Base-by-base conservation (phyloP, 2,329 filamentous ascomycete species). In the Shiraia sp. region DNA sequence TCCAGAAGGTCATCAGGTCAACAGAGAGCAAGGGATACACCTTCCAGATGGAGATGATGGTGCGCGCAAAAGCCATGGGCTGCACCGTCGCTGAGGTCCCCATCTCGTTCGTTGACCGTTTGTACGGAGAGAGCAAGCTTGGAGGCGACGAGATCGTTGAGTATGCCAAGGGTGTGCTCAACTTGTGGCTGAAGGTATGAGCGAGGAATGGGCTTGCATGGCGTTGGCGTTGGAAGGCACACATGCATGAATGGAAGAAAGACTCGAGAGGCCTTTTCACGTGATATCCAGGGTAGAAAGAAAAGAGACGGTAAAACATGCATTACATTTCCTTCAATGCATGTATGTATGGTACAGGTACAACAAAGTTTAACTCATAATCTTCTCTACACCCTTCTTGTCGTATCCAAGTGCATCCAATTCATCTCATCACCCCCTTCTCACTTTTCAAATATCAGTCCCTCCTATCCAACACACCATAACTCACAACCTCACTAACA, bases 1-100 rank as follows among this genome's bases (percentile, higher is more conserved):
- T 99, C 64, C 82, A 95, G 71, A 91, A 89, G 78, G 90, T 95
- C 44, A 96, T 99, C 61, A 77, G 80, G 64, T 89, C 81, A 72
- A 96, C 90, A 7, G 87, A 96, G 79, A 93, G 89, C 69, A 96
- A 97, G 76, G 93, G 93, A 2, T 99, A 97, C 71, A 92, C 88
- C 28, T 99, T 99, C 79, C 93, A 99, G 82, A 99, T 99, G 93
- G 92, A 96, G 79, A 87, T 99, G 84, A 97, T 96, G 86, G 92
- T 97, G 7, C 81, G 91, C 49, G 93, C 93, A 24, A 96, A 96
- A 82, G 88, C 87, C 12, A 91, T 96, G 88, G 92, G 93, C 1
- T 95, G 83, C 75, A 88, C 85, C 26, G 92, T 99, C 23, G 89
- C 88, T 12, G 93, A 99, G 78, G 92, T 96, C 47, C 93, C 93